phyloP scores from a whole-genome alignment of 2,329 filamentous ascomycete genomes.

The Phyllosticta citrichinensis region DNA sequence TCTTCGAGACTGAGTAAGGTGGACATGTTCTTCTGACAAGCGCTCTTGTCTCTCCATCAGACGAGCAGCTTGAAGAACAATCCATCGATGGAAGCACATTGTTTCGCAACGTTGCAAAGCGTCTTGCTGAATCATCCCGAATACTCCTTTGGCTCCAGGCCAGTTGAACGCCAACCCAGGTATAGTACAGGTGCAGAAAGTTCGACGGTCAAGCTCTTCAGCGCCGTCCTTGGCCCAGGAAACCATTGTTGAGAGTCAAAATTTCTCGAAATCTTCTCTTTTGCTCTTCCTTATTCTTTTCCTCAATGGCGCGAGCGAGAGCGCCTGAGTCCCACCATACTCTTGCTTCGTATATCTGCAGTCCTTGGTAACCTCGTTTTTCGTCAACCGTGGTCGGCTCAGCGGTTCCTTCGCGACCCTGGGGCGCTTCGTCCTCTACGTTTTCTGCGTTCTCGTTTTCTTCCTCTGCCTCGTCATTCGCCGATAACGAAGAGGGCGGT shows the following conservation, averaged over 20 bases:
- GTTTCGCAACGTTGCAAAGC: not conserved
- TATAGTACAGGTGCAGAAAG: not conserved
- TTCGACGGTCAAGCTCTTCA: not conserved
- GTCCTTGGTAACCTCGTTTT: constrained; percentile 6
- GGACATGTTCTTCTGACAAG: no score
- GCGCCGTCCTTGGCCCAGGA: constrained; percentile 4
- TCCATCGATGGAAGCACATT: not conserved
- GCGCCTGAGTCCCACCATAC: constrained; percentile 8
- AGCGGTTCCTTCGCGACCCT: not conserved
- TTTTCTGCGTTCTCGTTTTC: not conserved
- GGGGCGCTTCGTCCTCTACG: not conserved
- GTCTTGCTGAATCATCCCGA: not conserved
- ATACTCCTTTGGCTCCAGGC: not conserved
- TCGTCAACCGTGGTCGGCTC: not conserved
- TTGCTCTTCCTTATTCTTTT: constrained; percentile 5
- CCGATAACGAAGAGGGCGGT: not conserved
- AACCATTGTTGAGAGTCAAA: constrained; percentile 4
- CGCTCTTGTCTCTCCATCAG: no score
- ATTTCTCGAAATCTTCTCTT: constrained; percentile 2
- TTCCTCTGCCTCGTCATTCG: not conserved
- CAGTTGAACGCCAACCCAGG: not conserved
- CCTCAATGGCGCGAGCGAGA: not conserved
- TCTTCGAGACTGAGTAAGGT: no score
- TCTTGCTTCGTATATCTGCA: constrained; percentile 6
- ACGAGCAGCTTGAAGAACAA: no score